Conservation (phyloP, 2,329 filamentous ascomycete genomes). For the Sporothrix pallida region DNA sequence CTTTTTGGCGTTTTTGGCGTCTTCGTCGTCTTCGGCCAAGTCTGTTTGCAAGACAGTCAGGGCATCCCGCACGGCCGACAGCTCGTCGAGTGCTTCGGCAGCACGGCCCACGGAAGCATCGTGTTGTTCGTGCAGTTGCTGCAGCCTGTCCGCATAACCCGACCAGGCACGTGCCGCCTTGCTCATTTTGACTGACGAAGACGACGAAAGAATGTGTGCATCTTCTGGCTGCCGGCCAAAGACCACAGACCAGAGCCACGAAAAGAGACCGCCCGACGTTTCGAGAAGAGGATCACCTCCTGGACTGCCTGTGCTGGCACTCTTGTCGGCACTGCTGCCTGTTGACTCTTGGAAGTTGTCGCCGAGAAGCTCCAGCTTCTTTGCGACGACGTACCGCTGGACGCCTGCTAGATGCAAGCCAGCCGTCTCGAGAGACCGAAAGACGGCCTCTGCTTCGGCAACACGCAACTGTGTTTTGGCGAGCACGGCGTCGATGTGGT, state of each 20-base stretch:
- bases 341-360: not conserved
- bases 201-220: not conserved
- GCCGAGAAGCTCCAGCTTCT: slow-evolving; percentile 60
- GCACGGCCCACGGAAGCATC: slow-evolving; percentile 21
- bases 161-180: slow-evolving; percentile 27
- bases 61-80: slow-evolving; percentile 26
- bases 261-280: not conserved
- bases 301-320: not conserved
- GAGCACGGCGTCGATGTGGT: slow-evolving; percentile 72
- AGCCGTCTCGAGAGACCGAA: slow-evolving; percentile 68
- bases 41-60: slow-evolving; percentile 22
- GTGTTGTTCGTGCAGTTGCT: slow-evolving; percentile 25
- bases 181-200: not conserved
- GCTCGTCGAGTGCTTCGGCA: slow-evolving; percentile 30
- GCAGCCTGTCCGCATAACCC: slow-evolving; percentile 29
- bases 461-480: slow-evolving; percentile 73
- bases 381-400: slow-evolving; percentile 66
- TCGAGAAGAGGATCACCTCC: not conserved
- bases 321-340: not conserved
- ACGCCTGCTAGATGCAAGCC: slow-evolving; percentile 74
- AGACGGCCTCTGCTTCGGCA: slow-evolving; percentile 70
- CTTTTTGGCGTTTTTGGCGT: too few species aligned
- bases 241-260: slow-evolving; percentile 22
- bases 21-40: not conserved
- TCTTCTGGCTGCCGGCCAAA: slow-evolving; percentile 8